Base-by-base conservation (phyloP, 2,329 filamentous ascomycete genomes). In the Neofusicoccum sp. region DNA sequence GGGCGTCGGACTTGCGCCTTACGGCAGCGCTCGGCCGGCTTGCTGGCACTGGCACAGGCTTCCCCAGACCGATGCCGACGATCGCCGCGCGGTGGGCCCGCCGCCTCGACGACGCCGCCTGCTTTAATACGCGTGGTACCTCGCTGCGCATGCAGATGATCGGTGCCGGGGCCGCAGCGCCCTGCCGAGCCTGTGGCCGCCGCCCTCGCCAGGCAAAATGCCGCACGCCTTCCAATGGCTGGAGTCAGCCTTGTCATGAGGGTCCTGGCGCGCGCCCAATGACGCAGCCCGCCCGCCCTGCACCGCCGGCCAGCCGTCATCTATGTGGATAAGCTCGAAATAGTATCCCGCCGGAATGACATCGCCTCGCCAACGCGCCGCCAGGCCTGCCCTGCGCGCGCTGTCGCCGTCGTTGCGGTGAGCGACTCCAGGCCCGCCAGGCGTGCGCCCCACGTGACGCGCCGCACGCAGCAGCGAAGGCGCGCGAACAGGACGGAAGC, bases 171-270 rank as follows among this genome's bases (percentile, higher is more conserved):
- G 16, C 20, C 48, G 20, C 48, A n/a, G 20, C 20, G 20, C 20
- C 51, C 51, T 43, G 51, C 51, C 51, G 38, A 41, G 51, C 51
- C 51, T 33, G 34, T 30, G 2, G 12, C 47, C 14, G 33, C 33
- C 33, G n/a, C 33, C 48, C 34, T 51, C 31, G 49, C 48, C n/a
- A 11, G 34, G 20, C 48, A 53, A 31, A 43, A 56, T 56, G 24
- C 38, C 51, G 51, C 51, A 56, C 4, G 24, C 8, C 26, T 36
- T 12, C 28, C 38, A 43, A 41, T 33, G 6, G 30, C n/a, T 20
- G 6, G 20, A 38, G 34, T 54, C 49, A 54, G 49, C 49, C 49
- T 36, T 54, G 49, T 41, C 49, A 41, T 54, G 48, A 51, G 47
- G 11, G 47, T 36, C 47, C 36, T 8, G 3, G n/a, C 3, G 5